Base-by-base conservation (phyloP, 1,284 basidiomycete species). In the Vanrija pseudolonga region DNA sequence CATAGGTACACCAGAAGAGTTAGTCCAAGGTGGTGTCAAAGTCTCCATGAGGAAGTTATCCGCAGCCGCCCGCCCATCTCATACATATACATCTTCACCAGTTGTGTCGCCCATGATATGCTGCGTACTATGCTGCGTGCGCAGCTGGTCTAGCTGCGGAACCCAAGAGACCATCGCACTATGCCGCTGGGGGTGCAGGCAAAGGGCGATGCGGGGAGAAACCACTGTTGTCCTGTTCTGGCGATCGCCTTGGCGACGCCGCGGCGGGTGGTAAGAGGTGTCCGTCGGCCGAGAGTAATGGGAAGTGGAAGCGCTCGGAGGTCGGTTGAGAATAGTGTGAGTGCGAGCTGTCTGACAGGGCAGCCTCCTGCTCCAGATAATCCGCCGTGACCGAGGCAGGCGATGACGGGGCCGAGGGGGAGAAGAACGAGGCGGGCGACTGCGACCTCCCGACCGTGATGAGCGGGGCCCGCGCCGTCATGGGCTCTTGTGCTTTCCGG, bases 281-380 rank as follows among this genome's bases (percentile, higher is more conserved):
- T 0, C 67, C 68, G 47, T 68, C 63, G 12, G 68, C 68, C 1
- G 66, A 66, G 14, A 72, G 58, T 38, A 72, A 60, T 3, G 68
- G 68, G 52, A 69, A 67, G 54, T 66, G 61, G 56, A 70, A 67
- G 22, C 46, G 55, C 23, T 71, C 65, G 11, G 65, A 39, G 3
- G 11, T 6, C n/a, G 19, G n/a, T 18, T 40, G 39, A n/a, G n/a
- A 40, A 8, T 40, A 20, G 39, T 40, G 39, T 14, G 43, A 8
- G 24, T 44, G 20, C 20, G 43, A 42, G 9, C 18, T 22, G 40
- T 42, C 40, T 2, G n/a, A 42, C 20, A 42, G 12, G 19, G 12
- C 19, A 2, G 40, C 19, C 38, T 40, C n/a, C 19, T 43, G 20
- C 41, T 43, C 41, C 7, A n/a, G 15, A 4, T 14, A 11, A n/a